Evolutionary conservation across 345 rosid genomes (phyloP).

Genomic region (Melaleuca alternifolia): DNA sequence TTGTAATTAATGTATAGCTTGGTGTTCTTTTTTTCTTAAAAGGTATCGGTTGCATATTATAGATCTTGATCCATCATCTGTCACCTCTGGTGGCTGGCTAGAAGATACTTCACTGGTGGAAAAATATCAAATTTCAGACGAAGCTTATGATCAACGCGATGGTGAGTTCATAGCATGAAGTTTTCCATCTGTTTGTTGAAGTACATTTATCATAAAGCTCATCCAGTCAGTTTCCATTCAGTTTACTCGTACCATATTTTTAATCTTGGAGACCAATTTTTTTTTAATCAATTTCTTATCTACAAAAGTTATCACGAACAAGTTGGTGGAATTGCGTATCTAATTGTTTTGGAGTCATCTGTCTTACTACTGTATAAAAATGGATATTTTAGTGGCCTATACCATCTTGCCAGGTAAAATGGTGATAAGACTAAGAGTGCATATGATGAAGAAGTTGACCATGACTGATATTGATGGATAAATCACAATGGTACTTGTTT

Average conservation of each 20-base stretch:
- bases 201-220: neutral
- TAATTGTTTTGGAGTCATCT: neutral
- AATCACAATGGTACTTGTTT: neutral
- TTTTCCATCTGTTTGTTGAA: neutral
- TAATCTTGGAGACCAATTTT: neutral
- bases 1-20: neutral
- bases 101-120: slow-evolving; percentile 89
- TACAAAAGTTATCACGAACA: neutral
- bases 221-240: neutral
- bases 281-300: neutral
- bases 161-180: slow-evolving; percentile 20
- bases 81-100: slow-evolving; percentile 90
- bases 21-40: neutral
- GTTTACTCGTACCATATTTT: neutral
- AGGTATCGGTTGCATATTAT: slow-evolving; percentile 74
- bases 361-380: neutral
- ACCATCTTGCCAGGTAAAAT: neutral
- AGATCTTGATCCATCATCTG: slow-evolving; percentile 85
- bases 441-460: neutral
- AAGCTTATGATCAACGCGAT: slow-evolving; percentile 58
- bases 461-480: neutral
- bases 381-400: neutral
- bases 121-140: slow-evolving; percentile 78
- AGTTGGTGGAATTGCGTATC: neutral
- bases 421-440: neutral